Evolutionary conservation across 345 rosid species (phyloP).

Genomic region (Carallia pectinifolia): DNA sequence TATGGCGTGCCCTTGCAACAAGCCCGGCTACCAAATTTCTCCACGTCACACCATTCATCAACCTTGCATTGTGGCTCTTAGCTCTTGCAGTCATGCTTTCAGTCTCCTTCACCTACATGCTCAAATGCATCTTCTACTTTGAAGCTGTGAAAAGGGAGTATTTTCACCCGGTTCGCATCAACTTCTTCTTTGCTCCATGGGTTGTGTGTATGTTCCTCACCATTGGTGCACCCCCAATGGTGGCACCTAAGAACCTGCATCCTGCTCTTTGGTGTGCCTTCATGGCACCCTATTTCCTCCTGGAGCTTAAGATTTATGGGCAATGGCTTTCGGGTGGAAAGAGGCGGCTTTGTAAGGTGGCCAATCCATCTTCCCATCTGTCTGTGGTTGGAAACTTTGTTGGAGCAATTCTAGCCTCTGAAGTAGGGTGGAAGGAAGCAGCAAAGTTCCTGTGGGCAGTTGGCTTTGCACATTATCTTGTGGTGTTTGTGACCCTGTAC

Average conservation of each 20-base stretch:
- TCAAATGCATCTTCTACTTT: constrained; percentile 85
- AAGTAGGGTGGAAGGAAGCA: constrained; percentile 80
- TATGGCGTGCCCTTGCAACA: constrained; percentile 70
- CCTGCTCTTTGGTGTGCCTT: constrained; percentile 75
- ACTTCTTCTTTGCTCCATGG: constrained; percentile 97
- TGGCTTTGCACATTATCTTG: constrained; percentile 93
- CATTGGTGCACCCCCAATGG: constrained; percentile 55
- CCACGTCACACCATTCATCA: constrained; percentile 63
- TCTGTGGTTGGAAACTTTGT: constrained; percentile 94
- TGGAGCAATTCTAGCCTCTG: constrained; percentile 83
- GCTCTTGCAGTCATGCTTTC: constrained; percentile 54
- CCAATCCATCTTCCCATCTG: constrained; percentile 89
- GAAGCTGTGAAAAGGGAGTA: constrained; percentile 93
- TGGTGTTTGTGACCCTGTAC: constrained; percentile 81
- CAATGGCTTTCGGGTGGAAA: constrained; percentile 96
- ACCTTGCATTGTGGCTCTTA: constrained; percentile 65
- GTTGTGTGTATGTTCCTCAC: constrained; percentile 94
- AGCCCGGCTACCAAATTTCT: constrained; percentile 74
- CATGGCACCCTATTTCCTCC: constrained; percentile 79
- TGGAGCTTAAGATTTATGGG: constrained; percentile 91
- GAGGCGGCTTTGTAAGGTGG: constrained; percentile 92
- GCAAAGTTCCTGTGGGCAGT: constrained; percentile 93
- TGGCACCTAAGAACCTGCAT: constrained; percentile 47
- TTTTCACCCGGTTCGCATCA: constrained; percentile 82
- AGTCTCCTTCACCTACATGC: constrained; percentile 65